These are phyloP conservation scores for Solidago caesia DNA, from an alignment of 129 eudicot species.

Conservation along the genomic window DNA sequence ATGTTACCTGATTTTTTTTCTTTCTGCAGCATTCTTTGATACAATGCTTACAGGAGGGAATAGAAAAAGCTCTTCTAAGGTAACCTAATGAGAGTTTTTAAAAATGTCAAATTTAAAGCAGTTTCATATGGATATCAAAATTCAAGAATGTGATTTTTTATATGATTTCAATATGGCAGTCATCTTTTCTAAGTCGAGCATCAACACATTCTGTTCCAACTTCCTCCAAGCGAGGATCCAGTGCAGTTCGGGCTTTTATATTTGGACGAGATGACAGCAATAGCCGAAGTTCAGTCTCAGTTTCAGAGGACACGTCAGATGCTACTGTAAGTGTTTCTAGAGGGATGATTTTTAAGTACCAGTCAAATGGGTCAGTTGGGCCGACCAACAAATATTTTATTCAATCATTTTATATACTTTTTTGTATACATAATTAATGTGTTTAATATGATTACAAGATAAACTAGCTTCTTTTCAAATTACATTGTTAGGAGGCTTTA, in stretches of 20 bases:
- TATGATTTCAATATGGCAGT: slow-evolving; percentile 45
- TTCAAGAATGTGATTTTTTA: background rate
- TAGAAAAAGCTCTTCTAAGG: slow-evolving; percentile 56
- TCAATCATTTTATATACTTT: too few relatives aligned
- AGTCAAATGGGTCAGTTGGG: too few relatives aligned
- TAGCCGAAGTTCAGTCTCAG: slow-evolving; percentile 64
- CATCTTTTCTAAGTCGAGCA: slow-evolving; percentile 65
- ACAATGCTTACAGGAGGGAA: slow-evolving; percentile 65
- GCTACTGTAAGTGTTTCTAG: slow-evolving; percentile 42
- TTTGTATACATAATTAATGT: too few relatives aligned
- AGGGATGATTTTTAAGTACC: background rate
- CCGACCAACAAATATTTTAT: too few relatives aligned
- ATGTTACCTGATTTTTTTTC: slow-evolving; percentile 15
- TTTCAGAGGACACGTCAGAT: slow-evolving; percentile 60
- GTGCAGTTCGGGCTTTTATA: slow-evolving; percentile 47
- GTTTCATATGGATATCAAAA: background rate
- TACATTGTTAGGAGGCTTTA: too few relatives aligned
- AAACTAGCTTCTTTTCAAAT: too few relatives aligned
- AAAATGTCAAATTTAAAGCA: background rate
- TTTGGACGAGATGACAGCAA: slow-evolving; percentile 96
- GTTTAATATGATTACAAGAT: too few relatives aligned
- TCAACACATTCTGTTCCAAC: slow-evolving; percentile 48
- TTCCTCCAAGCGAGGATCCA: slow-evolving; percentile 52
- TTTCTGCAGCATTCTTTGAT: slow-evolving; percentile 71
- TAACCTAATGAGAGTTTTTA: background rate